Evolutionary conservation across 2,329 filamentous ascomycete genomes (phyloP), one percentile per base, ranked within the genome.

Genomic region (Beauveria australis): DNA sequence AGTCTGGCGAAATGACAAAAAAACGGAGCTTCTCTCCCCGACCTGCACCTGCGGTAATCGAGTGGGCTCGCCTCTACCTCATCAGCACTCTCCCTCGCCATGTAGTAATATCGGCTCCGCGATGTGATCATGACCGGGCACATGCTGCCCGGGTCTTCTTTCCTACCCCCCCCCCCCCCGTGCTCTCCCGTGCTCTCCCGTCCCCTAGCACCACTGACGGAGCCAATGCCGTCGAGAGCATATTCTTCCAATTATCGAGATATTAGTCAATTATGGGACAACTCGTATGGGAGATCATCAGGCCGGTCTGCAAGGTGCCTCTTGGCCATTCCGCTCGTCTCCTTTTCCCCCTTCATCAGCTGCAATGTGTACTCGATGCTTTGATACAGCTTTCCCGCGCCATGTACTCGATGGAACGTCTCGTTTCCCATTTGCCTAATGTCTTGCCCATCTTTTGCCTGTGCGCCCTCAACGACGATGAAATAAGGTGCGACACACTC

Each of bases 31-130:
- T 19, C 14, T 5, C 24, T 9, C 14, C 44, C 41, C 44, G 18
- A 5, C 30, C 44, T 59, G 55, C 55, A 59, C 16, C 46, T 26
- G 55, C 55, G 55, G 55, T 59, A 59, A 59, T 58, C 55, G 55
- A 46, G 55, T 58, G 55, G 55, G 55, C 37, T 59, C 46, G 10
- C 28, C 55, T 48, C 47, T 9, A 33, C 48, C 47, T 28, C 22
- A 51, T 46, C 48, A 37, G 48, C 57, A 16, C 43, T n/a, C 30
- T 58, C 37, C 41, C 33, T 47, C 33, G 14, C 46, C 44, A 24
- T 52, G 57, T 59, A 59, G 57, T 56, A 56, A 56, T 56, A 59
- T 59, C 41, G 57, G 28, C 48, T 53, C 47, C 57, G 57, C 46
- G 56, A 52, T 51, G 18, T 52, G 24, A 37, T 16, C 12, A 37